Conservation (phyloP, 179 eudicot species). For the Nepenthes alata region DNA sequence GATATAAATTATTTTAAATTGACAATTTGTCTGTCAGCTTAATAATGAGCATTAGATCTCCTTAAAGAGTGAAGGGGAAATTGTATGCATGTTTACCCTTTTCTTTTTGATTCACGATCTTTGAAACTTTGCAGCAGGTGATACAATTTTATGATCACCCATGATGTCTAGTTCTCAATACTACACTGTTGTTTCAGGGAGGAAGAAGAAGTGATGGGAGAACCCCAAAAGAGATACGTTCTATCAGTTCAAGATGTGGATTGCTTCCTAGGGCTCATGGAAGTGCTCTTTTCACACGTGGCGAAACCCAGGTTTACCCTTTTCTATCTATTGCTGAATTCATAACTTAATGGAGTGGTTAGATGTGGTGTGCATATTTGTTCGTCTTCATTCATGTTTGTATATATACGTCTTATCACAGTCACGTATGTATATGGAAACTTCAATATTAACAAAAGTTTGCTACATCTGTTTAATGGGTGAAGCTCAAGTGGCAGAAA, state of each 20-base stretch:
- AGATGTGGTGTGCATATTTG: not conserved
- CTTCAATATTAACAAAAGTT: not conserved
- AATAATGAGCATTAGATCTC: no score
- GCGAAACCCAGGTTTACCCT: slow-evolving; percentile 83
- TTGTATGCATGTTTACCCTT: no score
- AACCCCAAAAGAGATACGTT: slow-evolving; percentile 65
- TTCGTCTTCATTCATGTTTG: not conserved
- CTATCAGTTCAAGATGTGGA: slow-evolving; percentile 73
- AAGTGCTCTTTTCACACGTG: slow-evolving; percentile 98
- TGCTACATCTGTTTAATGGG: not conserved
- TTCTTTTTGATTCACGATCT: no score
- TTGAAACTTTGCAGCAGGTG: no score
- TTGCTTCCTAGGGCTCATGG: slow-evolving; percentile 99
- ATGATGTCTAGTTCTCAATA: no score
- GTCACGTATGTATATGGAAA: not conserved
- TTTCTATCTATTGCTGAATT: not conserved
- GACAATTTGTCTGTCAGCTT: no score
- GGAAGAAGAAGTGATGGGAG: slow-evolving; percentile 98
- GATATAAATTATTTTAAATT: no score
- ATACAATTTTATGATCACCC: no score
- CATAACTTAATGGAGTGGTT: not conserved
- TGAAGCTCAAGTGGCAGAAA: no score
- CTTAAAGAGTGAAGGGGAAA: no score
- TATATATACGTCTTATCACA: not conserved
- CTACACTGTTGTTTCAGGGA: slow-evolving; percentile 31